These are phyloP conservation scores for Rhodotorula sp. DNA, from an alignment of 1,284 basidiomycete genomes.

Conservation along the genomic window DNA sequence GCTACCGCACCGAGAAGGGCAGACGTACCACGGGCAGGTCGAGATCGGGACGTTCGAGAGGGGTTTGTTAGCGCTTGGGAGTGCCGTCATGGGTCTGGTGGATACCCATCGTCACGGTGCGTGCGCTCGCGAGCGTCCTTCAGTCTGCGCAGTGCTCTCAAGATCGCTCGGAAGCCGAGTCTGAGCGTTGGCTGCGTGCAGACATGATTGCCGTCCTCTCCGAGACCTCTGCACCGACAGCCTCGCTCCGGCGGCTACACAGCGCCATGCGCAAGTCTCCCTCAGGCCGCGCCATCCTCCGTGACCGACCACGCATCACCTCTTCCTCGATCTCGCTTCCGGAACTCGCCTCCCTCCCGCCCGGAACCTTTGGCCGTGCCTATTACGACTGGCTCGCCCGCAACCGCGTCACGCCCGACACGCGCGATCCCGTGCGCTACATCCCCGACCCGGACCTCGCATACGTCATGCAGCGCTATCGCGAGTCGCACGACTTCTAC, in stretches of 20 bases:
- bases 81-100: slow-evolving; percentile 72
- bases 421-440: slow-evolving; percentile 86
- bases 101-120: slow-evolving; percentile 82
- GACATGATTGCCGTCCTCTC: slow-evolving; percentile 91
- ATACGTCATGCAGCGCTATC: slow-evolving; percentile 96
- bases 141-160: no score
- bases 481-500: slow-evolving; percentile 58
- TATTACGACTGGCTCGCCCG: slow-evolving; percentile 89
- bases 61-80: no score
- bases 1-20: no score
- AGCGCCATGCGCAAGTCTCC: slow-evolving; percentile 73
- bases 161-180: no score
- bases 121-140: slow-evolving; percentile 41
- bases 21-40: no score
- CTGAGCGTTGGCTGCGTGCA: slow-evolving; percentile 46
- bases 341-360: slow-evolving; percentile 60
- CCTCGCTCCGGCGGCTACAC: slow-evolving; percentile 73
- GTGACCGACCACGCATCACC: slow-evolving; percentile 77
- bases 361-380: slow-evolving; percentile 79
- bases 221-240: slow-evolving; percentile 76
- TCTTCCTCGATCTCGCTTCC: slow-evolving; percentile 60
- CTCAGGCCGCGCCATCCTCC: slow-evolving; percentile 54
- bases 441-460: slow-evolving; percentile 89
- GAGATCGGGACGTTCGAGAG: no score
- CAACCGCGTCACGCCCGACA: slow-evolving; percentile 92